These are phyloP conservation scores for Coccinonectria pachysandricola DNA, from an alignment of 2,329 filamentous ascomycete species.

Conservation along the genomic window DNA sequence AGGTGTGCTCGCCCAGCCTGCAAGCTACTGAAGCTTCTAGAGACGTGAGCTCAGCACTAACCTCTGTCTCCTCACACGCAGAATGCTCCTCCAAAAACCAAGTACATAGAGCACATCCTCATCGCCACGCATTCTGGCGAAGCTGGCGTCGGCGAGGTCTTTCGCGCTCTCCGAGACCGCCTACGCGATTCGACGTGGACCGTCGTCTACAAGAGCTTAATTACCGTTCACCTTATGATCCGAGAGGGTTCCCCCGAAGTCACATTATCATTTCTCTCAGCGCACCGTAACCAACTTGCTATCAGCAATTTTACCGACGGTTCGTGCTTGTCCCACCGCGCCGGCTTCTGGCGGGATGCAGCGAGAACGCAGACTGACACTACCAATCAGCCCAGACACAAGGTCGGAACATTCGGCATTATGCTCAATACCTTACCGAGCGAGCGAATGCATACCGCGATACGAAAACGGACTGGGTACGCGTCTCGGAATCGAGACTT, in stretches of 20 bases:
- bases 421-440: constrained; percentile 76
- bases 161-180: constrained; percentile 79
- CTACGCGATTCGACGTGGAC: constrained; percentile 97
- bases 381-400: constrained; percentile 80
- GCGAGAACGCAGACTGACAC: too few species aligned
- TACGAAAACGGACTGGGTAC: constrained; percentile 83
- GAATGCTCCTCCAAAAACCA: constrained; percentile 94
- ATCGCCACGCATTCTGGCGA: constrained; percentile 92
- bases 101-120: constrained; percentile 98
- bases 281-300: constrained; percentile 71
- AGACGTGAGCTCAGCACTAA: too few species aligned
- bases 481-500: constrained; percentile 68
- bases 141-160: constrained; percentile 89
- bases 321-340: too few species aligned
- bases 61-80: constrained; percentile 23
- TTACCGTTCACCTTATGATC: constrained; percentile 95
- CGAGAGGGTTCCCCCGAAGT: constrained; percentile 85
- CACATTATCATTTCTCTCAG: constrained; percentile 73
- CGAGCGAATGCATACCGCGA: constrained; percentile 73
- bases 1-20: constrained; percentile 50
- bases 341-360: too few species aligned
- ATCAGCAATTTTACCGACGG: constrained; percentile 90
- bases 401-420: constrained; percentile 86
- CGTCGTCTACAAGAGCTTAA: constrained; percentile 96
- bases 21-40: too few species aligned